Base-by-base conservation (phyloP, 2,329 filamentous ascomycete genomes). In the Fusarium torulosum region DNA sequence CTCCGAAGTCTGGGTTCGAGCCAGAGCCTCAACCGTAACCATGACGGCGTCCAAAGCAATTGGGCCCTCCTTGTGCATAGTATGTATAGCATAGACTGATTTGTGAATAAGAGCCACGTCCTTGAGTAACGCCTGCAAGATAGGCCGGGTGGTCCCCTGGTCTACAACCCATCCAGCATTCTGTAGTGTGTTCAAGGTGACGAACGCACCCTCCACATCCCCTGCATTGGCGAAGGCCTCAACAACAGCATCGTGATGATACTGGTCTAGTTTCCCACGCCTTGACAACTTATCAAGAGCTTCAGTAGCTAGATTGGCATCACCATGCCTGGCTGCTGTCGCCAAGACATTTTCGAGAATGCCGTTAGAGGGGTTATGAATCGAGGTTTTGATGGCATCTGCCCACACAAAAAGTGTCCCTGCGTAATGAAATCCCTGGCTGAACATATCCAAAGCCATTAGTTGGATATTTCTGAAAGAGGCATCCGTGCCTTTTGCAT, bases 181-280 rank as follows among this genome's bases (percentile, higher is more conserved):
- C 21, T 86, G 80, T 90, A 97, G 96, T 74, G 93, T 89, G 67
- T 87, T 87, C 17, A 97, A 82, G 2, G 91, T 84, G 40, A 87
- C 85, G 35, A 97, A 83, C 0, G 91, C 91, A 25, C 88, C 87
- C 23, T 81, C 78, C 9, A 95, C 73, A 66, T 96, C 88, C 3
- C 84, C 82, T 5, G 76, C 73, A 5, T 81, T 80, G 13, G 88
- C 82, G 74, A 96, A 93, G 6, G 91, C 86, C 58, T 92, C 88
- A 8, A 94, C 81, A 27, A 97, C 84, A 27, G 90, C 85, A 76
- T 96, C 93, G 78, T 96, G 97, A 75, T 97, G 93, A 64, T 91
- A 84, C 7, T 85, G 78, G 10, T 84, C 81, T 37, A 94, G 82
- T 40, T 85, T 82, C 2, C 85, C 75, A 19, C 74, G 72, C 33